Conservation (phyloP, 2,329 filamentous ascomycete species). For the Graphilbum fragrans region DNA sequence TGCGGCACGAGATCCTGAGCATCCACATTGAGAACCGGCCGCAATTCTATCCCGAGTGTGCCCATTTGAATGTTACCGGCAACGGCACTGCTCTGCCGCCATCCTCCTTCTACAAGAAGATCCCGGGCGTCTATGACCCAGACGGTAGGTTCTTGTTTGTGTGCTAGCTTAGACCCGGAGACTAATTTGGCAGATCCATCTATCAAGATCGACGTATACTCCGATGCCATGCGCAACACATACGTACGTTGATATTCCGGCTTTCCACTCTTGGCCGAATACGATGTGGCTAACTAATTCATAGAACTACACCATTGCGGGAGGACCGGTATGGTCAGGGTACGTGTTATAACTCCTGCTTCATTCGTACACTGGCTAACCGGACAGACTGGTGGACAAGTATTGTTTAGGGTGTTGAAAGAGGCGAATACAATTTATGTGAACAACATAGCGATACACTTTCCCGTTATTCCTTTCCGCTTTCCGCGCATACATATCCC, state of each 20-base stretch:
- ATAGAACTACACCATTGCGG: constrained; percentile 25
- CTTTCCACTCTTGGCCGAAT: no score
- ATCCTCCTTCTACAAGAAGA: constrained; percentile 17
- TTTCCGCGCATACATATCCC: neutral
- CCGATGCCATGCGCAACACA: constrained; percentile 17
- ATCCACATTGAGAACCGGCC: constrained; percentile 35
- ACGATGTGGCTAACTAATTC: constrained; percentile 6
- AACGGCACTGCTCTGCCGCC: constrained; percentile 16
- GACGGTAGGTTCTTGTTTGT: constrained; percentile 21
- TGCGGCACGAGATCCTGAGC: constrained; percentile 39
- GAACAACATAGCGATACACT: no score
- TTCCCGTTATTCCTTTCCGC: no score
- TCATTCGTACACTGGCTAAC: no score
- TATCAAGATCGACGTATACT: constrained; percentile 25
- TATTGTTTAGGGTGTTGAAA: no score
- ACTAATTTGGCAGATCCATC: constrained; percentile 22
- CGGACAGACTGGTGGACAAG: no score
- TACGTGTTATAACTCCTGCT: no score
- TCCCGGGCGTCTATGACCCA: constrained; percentile 22
- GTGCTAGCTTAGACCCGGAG: neutral
- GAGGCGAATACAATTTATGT: neutral
- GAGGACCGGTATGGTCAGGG: constrained; percentile 26
- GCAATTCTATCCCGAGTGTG: constrained; percentile 29
- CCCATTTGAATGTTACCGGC: constrained; percentile 22
- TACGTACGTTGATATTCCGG: constrained; percentile 15